phyloP scores from a whole-genome alignment of 495 filamentous ascomycete species.

The Filosporella fistucella region DNA sequence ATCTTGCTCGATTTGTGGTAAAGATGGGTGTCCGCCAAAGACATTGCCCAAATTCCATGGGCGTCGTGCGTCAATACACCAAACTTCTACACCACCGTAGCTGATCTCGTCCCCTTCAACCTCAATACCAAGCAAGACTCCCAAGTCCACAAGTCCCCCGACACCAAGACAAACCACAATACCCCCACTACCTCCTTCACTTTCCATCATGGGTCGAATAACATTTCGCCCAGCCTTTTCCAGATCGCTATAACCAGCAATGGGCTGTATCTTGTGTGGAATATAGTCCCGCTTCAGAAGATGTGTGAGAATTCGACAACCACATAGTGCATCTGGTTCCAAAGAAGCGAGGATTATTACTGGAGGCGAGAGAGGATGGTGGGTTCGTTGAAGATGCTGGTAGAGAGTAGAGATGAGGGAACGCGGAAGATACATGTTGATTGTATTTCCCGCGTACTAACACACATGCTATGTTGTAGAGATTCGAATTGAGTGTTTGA shows the following conservation, averaged over 20 bases:
- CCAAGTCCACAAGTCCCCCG: slow-evolving; percentile 84
- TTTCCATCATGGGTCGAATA: slow-evolving; percentile 76
- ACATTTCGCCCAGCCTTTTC: slow-evolving; percentile 69
- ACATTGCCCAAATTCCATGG: slow-evolving; percentile 96
- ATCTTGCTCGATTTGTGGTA: slow-evolving; percentile 29
- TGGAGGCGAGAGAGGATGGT: slow-evolving; percentile 79
- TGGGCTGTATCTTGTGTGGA: slow-evolving; percentile 94
- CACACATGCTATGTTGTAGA: too few relatives aligned
- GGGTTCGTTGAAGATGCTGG: slow-evolving; percentile 72
- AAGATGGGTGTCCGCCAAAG: slow-evolving; percentile 65
- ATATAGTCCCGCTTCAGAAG: slow-evolving; percentile 96
- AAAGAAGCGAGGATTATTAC: slow-evolving; percentile 91
- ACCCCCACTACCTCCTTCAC: slow-evolving; percentile 74
- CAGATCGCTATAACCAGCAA: slow-evolving; percentile 89
- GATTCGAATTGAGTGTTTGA: too few relatives aligned
- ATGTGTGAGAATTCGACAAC: slow-evolving; percentile 85
- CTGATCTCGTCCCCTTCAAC: slow-evolving; percentile 46
- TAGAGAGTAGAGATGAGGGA: slow-evolving; percentile 85
- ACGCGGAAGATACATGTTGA: slow-evolving; percentile 98
- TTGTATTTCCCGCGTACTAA: too few relatives aligned
- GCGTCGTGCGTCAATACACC: slow-evolving; percentile 85
- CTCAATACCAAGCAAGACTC: slow-evolving; percentile 63
- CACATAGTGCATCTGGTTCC: slow-evolving; percentile 93
- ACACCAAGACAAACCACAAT: slow-evolving; percentile 90
- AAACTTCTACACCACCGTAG: slow-evolving; percentile 74